Evolutionary conservation across 345 rosid genomes (phyloP), one percentile per base, ranked within the genome.

Genomic region (Noccaea bulbosa): DNA sequence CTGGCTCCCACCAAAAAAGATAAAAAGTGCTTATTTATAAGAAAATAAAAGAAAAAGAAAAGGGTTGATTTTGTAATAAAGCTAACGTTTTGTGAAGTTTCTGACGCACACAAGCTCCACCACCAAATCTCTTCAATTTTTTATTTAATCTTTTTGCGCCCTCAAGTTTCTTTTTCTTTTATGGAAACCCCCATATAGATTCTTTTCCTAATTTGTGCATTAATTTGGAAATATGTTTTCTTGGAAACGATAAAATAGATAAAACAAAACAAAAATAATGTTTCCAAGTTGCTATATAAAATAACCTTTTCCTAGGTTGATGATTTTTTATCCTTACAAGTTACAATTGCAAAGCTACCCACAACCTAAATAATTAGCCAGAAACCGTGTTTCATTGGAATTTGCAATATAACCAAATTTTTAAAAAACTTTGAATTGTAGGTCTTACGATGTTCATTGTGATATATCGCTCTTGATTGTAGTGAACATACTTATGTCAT

Each of bases 61-160:
- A 32, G 62, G 65, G 62, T 32, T 40, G 48, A 50, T 66, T 58
- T 33, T 59, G 72, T 59, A 50, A 66, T 74, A 74, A 74, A 74
- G 72, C 33, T 49, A 66, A 65, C 50, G 53, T 37, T 45, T 44
- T 69, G 56, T 24, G 63, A 39, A 37, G 37, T 59, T 17, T 71
- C 62, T 50, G 76, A 62, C 16, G 11, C 55, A 72, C 6, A 14
- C 70, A 38, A 46, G 48, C 35, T 72, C 65, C 71, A 65, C 71
- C 70, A 72, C 71, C 64, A 38, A 55, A 55, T 55, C 40, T 65
- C 35, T 12, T 64, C 44, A 55, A 63, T 30, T 38, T 12, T 34
- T 47, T 12, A 62, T 72, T 55, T 63, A 56, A 47, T 65, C 58
- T 65, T 56, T 65, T 47, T 1, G 12, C 30, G 9, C 65, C 58